Conservation (phyloP, 306 rosid genomes). For the Hippophae gyantsensis region DNA sequence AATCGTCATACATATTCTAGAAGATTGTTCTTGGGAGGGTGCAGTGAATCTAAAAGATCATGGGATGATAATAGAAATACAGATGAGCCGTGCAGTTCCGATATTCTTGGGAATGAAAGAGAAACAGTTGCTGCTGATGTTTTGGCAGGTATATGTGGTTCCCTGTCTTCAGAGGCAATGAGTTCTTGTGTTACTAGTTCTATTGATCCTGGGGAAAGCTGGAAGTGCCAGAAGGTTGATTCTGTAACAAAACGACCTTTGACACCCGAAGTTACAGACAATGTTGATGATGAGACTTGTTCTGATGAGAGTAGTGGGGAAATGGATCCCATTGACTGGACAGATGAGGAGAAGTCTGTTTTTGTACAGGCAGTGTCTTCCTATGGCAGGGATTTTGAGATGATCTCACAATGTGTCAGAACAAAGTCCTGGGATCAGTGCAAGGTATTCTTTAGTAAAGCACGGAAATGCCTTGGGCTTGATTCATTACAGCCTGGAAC, state of each 20-base stretch:
- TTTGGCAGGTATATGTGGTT: constrained; percentile 81
- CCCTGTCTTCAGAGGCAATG: constrained; percentile 77
- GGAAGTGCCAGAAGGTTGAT: constrained; percentile 39
- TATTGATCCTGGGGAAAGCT: constrained; percentile 49
- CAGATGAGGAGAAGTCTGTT: constrained; percentile 71
- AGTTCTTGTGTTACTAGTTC: constrained; percentile 76
- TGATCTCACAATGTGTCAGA: constrained; percentile 57
- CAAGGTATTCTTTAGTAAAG: constrained; percentile 90
- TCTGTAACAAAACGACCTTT: constrained; percentile 27
- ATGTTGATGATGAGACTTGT: constrained; percentile 64
- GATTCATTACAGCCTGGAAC: constrained; percentile 43
- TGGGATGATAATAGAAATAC: constrained; percentile 24
- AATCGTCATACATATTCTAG: constrained; percentile 31
- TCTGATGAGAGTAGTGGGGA: constrained; percentile 94
- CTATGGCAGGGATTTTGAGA: constrained; percentile 64
- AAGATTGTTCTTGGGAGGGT: constrained; percentile 39
- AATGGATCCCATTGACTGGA: constrained; percentile 76
- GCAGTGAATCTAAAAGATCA: constrained; percentile 27
- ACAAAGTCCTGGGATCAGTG: constrained; percentile 79
- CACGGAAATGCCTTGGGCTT: constrained; percentile 78
- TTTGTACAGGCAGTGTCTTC: constrained; percentile 81
- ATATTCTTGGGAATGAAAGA: constrained; percentile 52
- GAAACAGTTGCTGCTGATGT: constrained; percentile 90
- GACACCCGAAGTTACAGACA: constrained; percentile 33
- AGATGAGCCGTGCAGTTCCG: constrained; percentile 45